These are phyloP conservation scores for Epicoccum sorghinum DNA, from an alignment of 2,329 filamentous ascomycete species.

Conservation along the genomic window DNA sequence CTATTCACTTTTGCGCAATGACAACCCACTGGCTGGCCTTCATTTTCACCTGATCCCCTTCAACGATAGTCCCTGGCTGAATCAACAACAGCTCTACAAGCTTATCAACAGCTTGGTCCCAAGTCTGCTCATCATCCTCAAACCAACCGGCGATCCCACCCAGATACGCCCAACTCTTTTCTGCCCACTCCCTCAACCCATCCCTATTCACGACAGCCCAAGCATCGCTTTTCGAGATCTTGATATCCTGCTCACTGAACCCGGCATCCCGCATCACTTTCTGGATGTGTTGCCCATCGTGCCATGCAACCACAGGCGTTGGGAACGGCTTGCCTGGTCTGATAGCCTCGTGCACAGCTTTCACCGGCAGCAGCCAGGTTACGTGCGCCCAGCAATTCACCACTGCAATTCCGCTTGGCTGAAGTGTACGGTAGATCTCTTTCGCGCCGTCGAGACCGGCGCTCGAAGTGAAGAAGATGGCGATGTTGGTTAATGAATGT, in stretches of 20 bases:
- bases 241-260: constrained; percentile 30
- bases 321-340: constrained; percentile 27
- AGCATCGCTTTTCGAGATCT: constrained; percentile 32
- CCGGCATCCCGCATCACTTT: constrained; percentile 37
- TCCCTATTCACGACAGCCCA: constrained; percentile 23
- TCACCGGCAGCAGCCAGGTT: constrained; percentile 33
- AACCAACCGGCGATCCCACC: constrained; percentile 33
- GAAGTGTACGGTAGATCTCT: constrained; percentile 49
- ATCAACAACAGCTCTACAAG: constrained; percentile 26
- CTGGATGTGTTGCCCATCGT: constrained; percentile 34
- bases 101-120: constrained; percentile 37
- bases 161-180: constrained; percentile 41
- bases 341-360: constrained; percentile 23
- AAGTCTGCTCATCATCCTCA: constrained; percentile 33
- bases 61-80: constrained; percentile 26
- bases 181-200: constrained; percentile 32
- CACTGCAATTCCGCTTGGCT: constrained; percentile 46
- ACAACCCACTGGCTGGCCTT: constrained; percentile 40
- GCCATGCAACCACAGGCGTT: constrained; percentile 31
- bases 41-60: constrained; percentile 34
- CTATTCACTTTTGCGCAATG: constrained; percentile 28
- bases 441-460: constrained; percentile 39
- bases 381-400: constrained; percentile 47
- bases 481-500: constrained; percentile 50
- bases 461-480: constrained; percentile 46